phyloP scores from a whole-genome alignment of 306 rosid genomes.

The Clitoria ternatea region DNA sequence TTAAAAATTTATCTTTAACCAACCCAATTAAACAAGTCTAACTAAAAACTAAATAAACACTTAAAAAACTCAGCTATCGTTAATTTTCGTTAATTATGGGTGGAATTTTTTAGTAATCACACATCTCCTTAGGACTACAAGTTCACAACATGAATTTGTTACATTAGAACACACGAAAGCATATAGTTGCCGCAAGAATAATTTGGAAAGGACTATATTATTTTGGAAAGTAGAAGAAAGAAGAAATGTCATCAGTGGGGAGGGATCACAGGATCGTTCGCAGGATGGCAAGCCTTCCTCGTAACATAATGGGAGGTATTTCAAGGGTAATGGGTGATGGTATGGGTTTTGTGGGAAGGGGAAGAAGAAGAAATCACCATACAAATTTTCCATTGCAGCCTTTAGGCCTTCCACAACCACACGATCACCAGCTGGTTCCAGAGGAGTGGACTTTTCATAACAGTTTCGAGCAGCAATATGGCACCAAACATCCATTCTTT shows the following conservation, averaged over 20 bases:
- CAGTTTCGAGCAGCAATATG: conserved; percentile 56
- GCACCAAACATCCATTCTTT: conserved; percentile 58
- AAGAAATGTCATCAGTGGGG: conserved; percentile 36
- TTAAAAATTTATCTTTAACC: no score
- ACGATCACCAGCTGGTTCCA: conserved; percentile 15
- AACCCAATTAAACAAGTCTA: no score
- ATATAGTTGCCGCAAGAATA: neutral
- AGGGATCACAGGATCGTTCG: conserved; percentile 56
- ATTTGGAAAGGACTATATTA: neutral
- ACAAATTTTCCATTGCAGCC: conserved; percentile 31
- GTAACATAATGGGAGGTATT: conserved; percentile 56
- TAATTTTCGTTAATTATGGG: no score
- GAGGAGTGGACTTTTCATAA: conserved; percentile 52
- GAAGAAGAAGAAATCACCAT: conserved; percentile 41
- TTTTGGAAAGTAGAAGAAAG: neutral
- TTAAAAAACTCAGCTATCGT: no score
- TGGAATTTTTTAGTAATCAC: no score
- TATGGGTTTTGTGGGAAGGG: conserved; percentile 28
- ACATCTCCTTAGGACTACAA: neutral
- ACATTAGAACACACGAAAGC: neutral
- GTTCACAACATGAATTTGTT: neutral
- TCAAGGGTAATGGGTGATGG: conserved; percentile 54
- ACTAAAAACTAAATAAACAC: no score
- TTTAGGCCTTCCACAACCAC: neutral
- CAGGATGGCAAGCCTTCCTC: conserved; percentile 54